These are phyloP conservation scores for Trichoderma sp. DNA, from an alignment of 2,329 filamentous ascomycete genomes.

Conservation along the genomic window DNA sequence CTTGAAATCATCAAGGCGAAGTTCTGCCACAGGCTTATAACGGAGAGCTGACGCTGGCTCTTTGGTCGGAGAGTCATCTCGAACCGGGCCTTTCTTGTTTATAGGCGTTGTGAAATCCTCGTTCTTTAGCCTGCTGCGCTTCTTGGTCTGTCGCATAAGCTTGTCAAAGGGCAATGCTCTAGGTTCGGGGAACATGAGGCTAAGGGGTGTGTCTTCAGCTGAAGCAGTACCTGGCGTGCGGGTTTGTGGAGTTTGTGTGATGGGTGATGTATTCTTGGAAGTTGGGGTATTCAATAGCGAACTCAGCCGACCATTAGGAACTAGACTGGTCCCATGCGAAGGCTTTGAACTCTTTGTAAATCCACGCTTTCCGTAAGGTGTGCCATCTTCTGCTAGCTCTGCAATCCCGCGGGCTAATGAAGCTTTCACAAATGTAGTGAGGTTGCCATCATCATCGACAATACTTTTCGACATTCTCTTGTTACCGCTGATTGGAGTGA, in stretches of 20 bases:
- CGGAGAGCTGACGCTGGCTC: conserved; percentile 51
- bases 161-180: conserved; percentile 47
- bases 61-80: conserved; percentile 25
- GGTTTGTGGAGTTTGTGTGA: conserved; percentile 32
- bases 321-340: conserved; percentile 11
- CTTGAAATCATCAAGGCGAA: conserved; percentile 75
- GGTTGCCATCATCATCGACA: conserved; percentile 29
- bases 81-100: conserved; percentile 27
- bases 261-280: not conserved
- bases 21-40: conserved; percentile 54
- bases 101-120: conserved; percentile 20
- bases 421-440: conserved; percentile 27
- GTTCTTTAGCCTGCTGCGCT: not conserved
- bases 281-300: conserved; percentile 39
- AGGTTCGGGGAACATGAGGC: conserved; percentile 42
- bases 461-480: conserved; percentile 31
- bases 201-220: conserved; percentile 31
- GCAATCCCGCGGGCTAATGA: conserved; percentile 43
- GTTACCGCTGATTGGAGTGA: conserved; percentile 44
- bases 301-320: conserved; percentile 37
- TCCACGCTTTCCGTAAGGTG: conserved; percentile 31
- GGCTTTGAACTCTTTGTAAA: conserved; percentile 10
- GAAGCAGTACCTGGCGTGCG: not conserved
- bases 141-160: conserved; percentile 20
- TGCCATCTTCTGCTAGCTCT: conserved; percentile 53